Evolutionary conservation across 257 asterid species (phyloP).

Genomic region (Paulownia fortunei): DNA sequence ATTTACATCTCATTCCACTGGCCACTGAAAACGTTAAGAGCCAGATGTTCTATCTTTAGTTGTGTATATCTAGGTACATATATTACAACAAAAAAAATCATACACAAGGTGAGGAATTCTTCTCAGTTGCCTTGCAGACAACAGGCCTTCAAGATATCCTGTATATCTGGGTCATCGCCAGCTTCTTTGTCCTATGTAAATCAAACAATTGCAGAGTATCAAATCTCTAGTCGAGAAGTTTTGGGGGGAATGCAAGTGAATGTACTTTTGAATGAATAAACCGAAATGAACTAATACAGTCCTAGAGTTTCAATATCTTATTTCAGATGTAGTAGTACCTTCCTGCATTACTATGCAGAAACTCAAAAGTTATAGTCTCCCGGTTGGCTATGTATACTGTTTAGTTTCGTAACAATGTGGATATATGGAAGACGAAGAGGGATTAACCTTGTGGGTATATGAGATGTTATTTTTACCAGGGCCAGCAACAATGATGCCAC

Average conservation of each 20-base stretch:
- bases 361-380: not conserved
- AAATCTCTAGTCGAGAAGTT: not conserved
- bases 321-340: not conserved
- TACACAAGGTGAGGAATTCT: not conserved
- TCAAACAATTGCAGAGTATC: not conserved
- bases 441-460: conserved; percentile 78
- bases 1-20: too few species aligned
- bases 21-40: not conserved
- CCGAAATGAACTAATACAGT: not conserved
- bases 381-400: not conserved
- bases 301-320: not conserved
- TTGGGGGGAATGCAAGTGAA: not conserved
- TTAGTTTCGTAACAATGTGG: conserved; percentile 26
- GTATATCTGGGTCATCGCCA: conserved; percentile 82
- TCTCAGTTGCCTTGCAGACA: conserved; percentile 54
- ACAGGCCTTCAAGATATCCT: conserved; percentile 76
- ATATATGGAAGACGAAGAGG: conserved; percentile 37
- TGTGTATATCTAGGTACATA: not conserved
- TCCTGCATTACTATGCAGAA: not conserved
- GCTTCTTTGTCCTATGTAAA: conserved; percentile 86
- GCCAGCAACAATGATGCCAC: conserved; percentile 94
- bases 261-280: not conserved
- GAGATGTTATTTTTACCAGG: conserved; percentile 84
- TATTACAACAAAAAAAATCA: conserved; percentile 13
- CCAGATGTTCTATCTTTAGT: not conserved